These are phyloP conservation scores for Rosa hybrid DNA, from an alignment of 331 rosid genomes.

Conservation along the genomic window DNA sequence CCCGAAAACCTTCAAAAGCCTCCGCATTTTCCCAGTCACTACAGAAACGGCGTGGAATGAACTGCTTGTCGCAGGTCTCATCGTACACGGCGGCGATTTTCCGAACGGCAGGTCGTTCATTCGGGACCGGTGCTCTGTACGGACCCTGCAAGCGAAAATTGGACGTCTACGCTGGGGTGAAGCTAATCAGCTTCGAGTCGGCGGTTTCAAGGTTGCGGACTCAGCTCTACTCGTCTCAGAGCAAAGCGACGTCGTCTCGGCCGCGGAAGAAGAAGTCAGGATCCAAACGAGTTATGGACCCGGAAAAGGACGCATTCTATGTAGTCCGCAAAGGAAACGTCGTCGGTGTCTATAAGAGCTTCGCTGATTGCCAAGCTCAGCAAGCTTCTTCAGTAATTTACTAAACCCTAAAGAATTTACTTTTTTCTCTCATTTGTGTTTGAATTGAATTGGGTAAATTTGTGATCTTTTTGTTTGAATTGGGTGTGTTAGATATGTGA, in stretches of 20 bases:
- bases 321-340: conserved; percentile 87
- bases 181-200: conserved; percentile 36
- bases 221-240: conserved; percentile 60
- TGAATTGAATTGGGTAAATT: too few relatives aligned
- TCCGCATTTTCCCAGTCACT: neutral
- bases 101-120: conserved; percentile 16
- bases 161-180: conserved; percentile 9
- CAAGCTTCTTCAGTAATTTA: conserved; percentile 76
- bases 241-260: conserved; percentile 33
- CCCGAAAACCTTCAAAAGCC: neutral
- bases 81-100: conserved; percentile 15
- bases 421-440: too few relatives aligned
- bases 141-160: conserved; percentile 33
- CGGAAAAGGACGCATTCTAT: conserved; percentile 63
- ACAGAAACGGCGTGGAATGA: neutral
- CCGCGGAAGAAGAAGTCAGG: conserved; percentile 40
- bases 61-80: conserved; percentile 15
- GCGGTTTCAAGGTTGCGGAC: conserved; percentile 29
- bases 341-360: conserved; percentile 66
- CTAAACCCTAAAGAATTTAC: neutral
- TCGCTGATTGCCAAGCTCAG: conserved; percentile 76
- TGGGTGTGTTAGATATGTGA: conserved; percentile 53
- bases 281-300: conserved; percentile 44
- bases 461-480: conserved; percentile 18
- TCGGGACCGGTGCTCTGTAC: neutral